Evolutionary conservation across 2,329 filamentous ascomycete genomes (phyloP).

Genomic region (Sarocladium kiliense): DNA sequence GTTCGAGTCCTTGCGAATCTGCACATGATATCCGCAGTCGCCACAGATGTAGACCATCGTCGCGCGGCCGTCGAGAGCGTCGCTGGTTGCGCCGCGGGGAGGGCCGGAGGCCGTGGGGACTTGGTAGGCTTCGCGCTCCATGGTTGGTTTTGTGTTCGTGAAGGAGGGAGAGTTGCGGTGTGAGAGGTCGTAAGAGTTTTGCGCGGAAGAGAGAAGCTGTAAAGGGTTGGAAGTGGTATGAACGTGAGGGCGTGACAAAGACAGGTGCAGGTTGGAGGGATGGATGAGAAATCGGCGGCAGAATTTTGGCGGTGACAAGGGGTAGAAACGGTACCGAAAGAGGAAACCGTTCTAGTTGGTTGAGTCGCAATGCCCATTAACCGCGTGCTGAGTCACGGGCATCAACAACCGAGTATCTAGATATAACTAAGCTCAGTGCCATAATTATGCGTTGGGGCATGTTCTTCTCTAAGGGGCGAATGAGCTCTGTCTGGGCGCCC

Average conservation of each 20-base stretch:
- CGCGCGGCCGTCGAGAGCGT: constrained; percentile 31
- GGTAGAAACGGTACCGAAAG: background rate
- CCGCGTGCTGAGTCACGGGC: no score
- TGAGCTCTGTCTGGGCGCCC: no score
- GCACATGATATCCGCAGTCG: constrained; percentile 37
- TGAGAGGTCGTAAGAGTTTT: no score
- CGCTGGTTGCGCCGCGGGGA: constrained; percentile 34
- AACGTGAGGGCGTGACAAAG: background rate
- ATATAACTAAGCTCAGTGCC: no score
- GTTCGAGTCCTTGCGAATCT: constrained; percentile 43
- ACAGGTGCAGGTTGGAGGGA: background rate
- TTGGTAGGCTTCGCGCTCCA: constrained; percentile 76
- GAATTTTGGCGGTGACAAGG: constrained; percentile 3
- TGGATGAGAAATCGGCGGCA: constrained; percentile 9
- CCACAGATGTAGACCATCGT: constrained; percentile 37
- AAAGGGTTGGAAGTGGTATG: no score
- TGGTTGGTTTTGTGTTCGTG: constrained; percentile 15
- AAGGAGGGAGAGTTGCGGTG: background rate
- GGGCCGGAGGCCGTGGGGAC: constrained; percentile 55
- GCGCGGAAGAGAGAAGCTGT: no score
- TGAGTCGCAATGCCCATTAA: no score
- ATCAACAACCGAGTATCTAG: no score
- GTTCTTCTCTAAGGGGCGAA: no score
- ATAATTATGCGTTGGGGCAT: no score
- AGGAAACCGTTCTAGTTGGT: background rate